A percentile compares a stretch with the other conserved stretches of the same genome.
These are phyloP conservation scores for Phytophthora macrochlamydospora DNA, from an alignment of 352 stramenopile species.

Conservation along the genomic window DNA sequence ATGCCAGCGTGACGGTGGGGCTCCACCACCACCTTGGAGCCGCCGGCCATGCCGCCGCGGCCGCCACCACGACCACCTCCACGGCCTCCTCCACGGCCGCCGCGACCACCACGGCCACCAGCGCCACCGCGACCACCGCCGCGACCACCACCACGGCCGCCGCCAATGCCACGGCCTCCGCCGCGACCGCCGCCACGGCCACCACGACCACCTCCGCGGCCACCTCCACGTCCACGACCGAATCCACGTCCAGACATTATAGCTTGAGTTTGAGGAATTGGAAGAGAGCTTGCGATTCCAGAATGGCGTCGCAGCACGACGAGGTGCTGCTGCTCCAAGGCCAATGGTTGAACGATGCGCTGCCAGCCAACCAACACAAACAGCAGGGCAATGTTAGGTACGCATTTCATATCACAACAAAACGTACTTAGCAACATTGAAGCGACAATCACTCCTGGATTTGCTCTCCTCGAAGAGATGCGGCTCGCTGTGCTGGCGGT, in stretches of 20 bases:
- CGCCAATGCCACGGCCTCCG: constrained; percentile 51
- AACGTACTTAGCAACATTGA: constrained; percentile 4
- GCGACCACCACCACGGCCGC: constrained; percentile 52
- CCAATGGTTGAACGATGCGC: constrained; percentile 28
- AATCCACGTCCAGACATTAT: constrained; percentile 69
- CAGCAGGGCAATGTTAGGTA: too few relatives aligned
- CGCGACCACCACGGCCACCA: constrained; percentile 38
- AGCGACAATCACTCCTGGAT: constrained; percentile 1
- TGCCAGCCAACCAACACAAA: constrained; percentile 34
- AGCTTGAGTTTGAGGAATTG: constrained; percentile 18
- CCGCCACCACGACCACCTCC: constrained; percentile 69
- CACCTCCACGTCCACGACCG: constrained; percentile 55
- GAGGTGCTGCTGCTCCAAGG: background rate
- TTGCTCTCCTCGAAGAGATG: constrained; percentile 1
- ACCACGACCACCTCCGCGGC: constrained; percentile 28
- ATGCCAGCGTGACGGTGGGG: constrained; percentile 98
- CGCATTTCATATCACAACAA: too few relatives aligned
- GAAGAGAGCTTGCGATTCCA: constrained; percentile 22
- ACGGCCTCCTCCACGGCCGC: constrained; percentile 53
- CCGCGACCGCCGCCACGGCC: constrained; percentile 44
- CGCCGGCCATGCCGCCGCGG: constrained; percentile 93
- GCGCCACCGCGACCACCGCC: constrained; percentile 47
- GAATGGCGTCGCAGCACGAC: constrained; percentile 17
- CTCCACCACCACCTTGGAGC: constrained; percentile 97
- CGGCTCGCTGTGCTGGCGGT: constrained; percentile 7